Evolutionary conservation across 2,329 filamentous ascomycete genomes (phyloP).

Genomic region (Cladosporium sp.): DNA sequence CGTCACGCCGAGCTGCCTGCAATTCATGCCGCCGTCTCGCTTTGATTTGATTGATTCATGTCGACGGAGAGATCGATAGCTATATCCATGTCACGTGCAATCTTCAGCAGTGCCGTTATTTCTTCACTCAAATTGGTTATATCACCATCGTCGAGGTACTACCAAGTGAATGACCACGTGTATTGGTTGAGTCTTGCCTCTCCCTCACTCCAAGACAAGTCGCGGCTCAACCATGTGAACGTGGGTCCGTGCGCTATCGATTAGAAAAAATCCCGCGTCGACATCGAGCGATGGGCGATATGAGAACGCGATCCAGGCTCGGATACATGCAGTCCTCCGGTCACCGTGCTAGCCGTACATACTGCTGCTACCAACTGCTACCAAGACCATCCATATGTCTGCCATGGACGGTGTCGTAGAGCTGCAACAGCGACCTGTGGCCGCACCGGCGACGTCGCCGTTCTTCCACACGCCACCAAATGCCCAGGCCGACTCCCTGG

Average conservation of each 20-base stretch:
- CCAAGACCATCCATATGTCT: constrained; percentile 5
- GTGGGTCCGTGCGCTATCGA: constrained; percentile 12
- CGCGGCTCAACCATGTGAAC: constrained; percentile 11
- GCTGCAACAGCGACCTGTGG: background rate
- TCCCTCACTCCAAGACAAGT: constrained; percentile 7
- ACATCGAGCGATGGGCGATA: constrained; percentile 9
- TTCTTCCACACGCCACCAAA: constrained; percentile 68
- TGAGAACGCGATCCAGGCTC: background rate
- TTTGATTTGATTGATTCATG: background rate
- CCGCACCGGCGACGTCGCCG: constrained; percentile 30
- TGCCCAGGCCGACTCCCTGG: constrained; percentile 63
- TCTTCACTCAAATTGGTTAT: too few relatives aligned
- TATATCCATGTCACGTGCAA: background rate
- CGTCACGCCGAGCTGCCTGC: constrained; percentile 1
- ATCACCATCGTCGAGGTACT: too few relatives aligned
- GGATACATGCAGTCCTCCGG: constrained; percentile 6
- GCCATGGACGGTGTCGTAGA: background rate
- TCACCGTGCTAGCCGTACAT: background rate
- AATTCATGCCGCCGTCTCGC: background rate
- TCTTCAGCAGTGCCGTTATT: background rate
- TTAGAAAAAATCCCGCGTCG: constrained; percentile 8
- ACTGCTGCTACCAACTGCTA: background rate
- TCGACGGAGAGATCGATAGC: background rate
- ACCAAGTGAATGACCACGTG: too few relatives aligned
- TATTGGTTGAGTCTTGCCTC: constrained; percentile 1